phyloP scores from a whole-genome alignment of 768 basidiomycete genomes.

The Pleurotus sapidus region DNA sequence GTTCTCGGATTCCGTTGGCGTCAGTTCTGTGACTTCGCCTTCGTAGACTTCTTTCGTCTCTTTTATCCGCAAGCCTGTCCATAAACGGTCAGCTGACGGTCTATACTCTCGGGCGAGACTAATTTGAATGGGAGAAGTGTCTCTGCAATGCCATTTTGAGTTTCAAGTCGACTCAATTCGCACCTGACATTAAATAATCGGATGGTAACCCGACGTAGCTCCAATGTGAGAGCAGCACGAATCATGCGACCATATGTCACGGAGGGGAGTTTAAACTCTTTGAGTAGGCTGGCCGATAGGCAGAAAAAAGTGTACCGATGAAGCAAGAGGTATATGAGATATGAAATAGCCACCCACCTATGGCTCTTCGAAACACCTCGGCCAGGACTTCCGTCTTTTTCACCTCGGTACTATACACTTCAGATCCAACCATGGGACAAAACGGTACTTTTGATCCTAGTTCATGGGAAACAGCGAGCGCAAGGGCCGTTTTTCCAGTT shows the following conservation, averaged over 20 bases:
- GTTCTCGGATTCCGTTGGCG: constrained; percentile 95
- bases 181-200: not conserved
- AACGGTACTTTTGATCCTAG: constrained; percentile 95
- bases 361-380: constrained; percentile 91
- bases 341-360: constrained; percentile 57
- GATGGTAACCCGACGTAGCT: not conserved
- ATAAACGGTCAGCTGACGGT: constrained; percentile 2
- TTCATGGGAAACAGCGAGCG: constrained; percentile 93
- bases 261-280: not conserved
- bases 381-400: constrained; percentile 99
- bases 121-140: not conserved
- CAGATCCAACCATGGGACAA: constrained; percentile 97
- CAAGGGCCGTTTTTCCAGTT: constrained; percentile 97
- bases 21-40: constrained; percentile 96
- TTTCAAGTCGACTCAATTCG: not conserved
- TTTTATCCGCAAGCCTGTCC: constrained; percentile 89
- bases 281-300: not conserved
- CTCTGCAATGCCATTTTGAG: not conserved
- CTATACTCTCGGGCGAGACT: not conserved
- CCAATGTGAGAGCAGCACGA: not conserved
- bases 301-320: not conserved
- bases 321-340: not conserved
- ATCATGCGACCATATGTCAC: constrained; percentile 1
- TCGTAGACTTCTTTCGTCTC: constrained; percentile 99
- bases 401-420: constrained; percentile 95